Evolutionary conservation across 2,329 filamentous ascomycete species (phyloP), one percentile per base, ranked within the genome.

Genomic region (Celoporthe dispersa): DNA sequence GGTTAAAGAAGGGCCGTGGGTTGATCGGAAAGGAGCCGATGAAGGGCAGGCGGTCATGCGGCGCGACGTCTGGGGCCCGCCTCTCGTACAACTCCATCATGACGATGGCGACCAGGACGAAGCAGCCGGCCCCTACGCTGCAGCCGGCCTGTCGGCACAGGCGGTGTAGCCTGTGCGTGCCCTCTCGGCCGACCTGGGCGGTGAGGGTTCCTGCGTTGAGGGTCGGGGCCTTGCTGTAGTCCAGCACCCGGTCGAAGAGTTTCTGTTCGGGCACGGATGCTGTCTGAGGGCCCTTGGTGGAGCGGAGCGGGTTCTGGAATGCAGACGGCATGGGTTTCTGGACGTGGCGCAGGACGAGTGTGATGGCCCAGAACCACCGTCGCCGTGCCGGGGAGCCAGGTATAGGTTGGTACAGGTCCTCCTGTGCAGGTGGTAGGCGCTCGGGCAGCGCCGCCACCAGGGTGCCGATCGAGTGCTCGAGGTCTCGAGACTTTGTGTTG

Each of bases 11-110:
- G 9, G 67, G 67, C 16, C 67, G 70, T 12, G 70, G 70, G 51
- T 69, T 66, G 70, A 71, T 67, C 9, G 70, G 70, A 6, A 71
- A 71, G 1, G 70, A 71, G 22, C 70, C 70, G 5, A 71, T 64
- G 35, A 71, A 71, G 12, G 59, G 51, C 14, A 28, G 67, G 9
- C 70, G 64, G 25, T 67, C 63, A 31, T 60, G 25, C 11, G 44
- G 33, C 12, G 64, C 59, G 16, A 71, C 31, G 16, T 64, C 70
- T 22, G 70, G 67, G n/a, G 37, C 67, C 19, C 67, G 59, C 16
- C 68, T 44, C 67, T 76, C 75, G 71, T 76, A 70, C 12, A 74
- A 63, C 51, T 73, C 71, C 75, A 75, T 76, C 75, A 76, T 76
- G 2, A 69, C 73, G 44, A 76, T 73, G 1, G 69, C 75, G 3